Conservation (phyloP, 495 filamentous ascomycete species). For the Neurospora intermedia region DNA sequence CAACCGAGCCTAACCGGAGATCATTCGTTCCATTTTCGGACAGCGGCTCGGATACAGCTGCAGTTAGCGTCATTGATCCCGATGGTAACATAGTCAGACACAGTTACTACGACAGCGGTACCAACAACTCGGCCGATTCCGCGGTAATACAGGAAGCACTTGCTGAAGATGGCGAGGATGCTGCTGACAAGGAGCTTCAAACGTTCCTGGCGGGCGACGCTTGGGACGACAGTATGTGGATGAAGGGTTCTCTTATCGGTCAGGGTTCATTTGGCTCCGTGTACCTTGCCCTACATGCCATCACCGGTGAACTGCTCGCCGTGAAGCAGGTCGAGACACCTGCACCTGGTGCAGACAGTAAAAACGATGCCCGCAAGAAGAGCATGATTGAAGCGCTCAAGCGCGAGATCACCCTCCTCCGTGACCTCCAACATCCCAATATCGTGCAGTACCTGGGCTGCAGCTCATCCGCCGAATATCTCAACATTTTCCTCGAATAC, state of each 20-base stretch:
- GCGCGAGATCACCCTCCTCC: constrained; percentile 87
- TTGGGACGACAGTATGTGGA: constrained; percentile 95
- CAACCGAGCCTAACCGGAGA: constrained; percentile 80
- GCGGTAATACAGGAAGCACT: constrained; percentile 49
- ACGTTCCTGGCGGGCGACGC: constrained; percentile 82
- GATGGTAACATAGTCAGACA: constrained; percentile 55
- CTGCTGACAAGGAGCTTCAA: constrained; percentile 63
- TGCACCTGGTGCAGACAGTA: constrained; percentile 62
- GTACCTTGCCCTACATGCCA: constrained; percentile 89
- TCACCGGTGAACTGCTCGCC: constrained; percentile 95
- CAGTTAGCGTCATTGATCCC: constrained; percentile 60
- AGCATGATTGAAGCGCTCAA: constrained; percentile 96
- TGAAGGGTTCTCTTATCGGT: constrained; percentile 95
- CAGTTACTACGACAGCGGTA: constrained; percentile 81
- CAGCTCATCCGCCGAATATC: constrained; percentile 75
- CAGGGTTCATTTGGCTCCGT: constrained; percentile 96
- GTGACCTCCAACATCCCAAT: constrained; percentile 90
- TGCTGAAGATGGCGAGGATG: constrained; percentile 81
- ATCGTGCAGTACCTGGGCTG: constrained; percentile 98
- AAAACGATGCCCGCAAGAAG: constrained; percentile 83
- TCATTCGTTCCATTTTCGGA: constrained; percentile 90
- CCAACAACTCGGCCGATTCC: constrained; percentile 50
- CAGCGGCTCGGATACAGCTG: constrained; percentile 57
- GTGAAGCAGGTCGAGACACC: constrained; percentile 98
- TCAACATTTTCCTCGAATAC: constrained; percentile 99